Conservation (phyloP, 371 early-diverging fungal species). For the Actinomortierella ambigua region DNA sequence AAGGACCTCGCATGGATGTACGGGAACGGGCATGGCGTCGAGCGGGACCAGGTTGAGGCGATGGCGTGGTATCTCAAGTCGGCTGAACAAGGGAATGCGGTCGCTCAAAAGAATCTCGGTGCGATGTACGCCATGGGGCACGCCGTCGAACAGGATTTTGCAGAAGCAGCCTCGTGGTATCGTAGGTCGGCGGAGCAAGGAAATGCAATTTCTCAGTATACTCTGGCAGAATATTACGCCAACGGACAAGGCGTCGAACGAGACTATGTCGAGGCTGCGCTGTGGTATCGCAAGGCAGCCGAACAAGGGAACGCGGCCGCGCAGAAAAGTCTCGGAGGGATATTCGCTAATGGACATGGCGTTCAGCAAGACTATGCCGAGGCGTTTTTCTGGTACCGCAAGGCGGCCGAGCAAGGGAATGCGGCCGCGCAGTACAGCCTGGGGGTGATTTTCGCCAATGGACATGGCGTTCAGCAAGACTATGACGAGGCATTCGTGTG, state of each 20-base stretch:
- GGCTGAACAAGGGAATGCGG: conserved; percentile 75
- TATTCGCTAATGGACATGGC: conserved; percentile 85
- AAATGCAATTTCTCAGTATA: conserved; percentile 80
- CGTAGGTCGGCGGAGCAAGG: conserved; percentile 71
- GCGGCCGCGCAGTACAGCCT: conserved; percentile 80
- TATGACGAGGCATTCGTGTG: conserved; percentile 74
- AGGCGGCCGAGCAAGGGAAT: conserved; percentile 77
- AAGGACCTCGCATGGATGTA: conserved; percentile 86
- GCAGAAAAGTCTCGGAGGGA: conserved; percentile 69
- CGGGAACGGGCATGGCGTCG: conserved; percentile 81
- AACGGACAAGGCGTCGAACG: conserved; percentile 74
- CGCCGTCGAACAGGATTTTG: conserved; percentile 68
- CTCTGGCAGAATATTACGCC: conserved; percentile 81
- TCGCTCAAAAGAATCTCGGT: conserved; percentile 78
- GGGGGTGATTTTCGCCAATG: conserved; percentile 81
- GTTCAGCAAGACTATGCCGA: conserved; percentile 64
- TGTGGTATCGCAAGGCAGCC: conserved; percentile 80
- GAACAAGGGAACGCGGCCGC: conserved; percentile 75
- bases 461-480: conserved; percentile 68
- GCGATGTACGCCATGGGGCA: conserved; percentile 87
- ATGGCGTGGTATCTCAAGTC: conserved; percentile 74
- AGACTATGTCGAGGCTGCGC: conserved; percentile 68
- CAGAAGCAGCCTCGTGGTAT: conserved; percentile 78
- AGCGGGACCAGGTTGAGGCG: conserved; percentile 59
- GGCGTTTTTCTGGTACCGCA: conserved; percentile 76